Evolutionary conservation across 352 stramenopile species (phyloP).

Genomic region (Phytophthora tentaculata): DNA sequence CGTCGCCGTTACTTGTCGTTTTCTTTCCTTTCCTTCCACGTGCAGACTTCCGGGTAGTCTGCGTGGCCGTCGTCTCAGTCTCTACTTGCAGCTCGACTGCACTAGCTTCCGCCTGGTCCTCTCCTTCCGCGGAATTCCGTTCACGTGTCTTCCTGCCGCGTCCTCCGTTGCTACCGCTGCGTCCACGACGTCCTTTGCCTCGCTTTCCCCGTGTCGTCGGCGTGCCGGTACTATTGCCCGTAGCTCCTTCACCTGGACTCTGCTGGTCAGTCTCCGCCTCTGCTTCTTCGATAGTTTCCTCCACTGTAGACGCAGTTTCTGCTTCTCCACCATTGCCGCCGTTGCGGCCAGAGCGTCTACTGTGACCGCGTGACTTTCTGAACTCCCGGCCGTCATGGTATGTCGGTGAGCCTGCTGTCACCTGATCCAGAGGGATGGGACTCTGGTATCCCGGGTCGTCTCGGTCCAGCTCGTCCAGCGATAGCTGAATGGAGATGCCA

Average conservation of each 20-base stretch:
- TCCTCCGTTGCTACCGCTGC: slow-evolving; percentile 37
- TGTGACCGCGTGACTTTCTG: slow-evolving; percentile 35
- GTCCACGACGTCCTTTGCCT: slow-evolving; percentile 47
- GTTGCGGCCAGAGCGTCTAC: slow-evolving; percentile 28
- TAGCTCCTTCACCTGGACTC: slow-evolving; percentile 15
- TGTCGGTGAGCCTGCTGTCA: slow-evolving; percentile 44
- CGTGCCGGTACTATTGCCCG: not conserved
- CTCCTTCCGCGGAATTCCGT: slow-evolving; percentile 22
- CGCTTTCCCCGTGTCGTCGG: slow-evolving; percentile 37
- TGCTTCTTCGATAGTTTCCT: slow-evolving; percentile 19
- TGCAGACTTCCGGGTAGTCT: slow-evolving; percentile 25
- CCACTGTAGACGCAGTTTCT: slow-evolving; percentile 4
- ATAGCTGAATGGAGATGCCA: slow-evolving; percentile 78
- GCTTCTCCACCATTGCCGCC: slow-evolving; percentile 13
- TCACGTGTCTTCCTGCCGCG: slow-evolving; percentile 29
- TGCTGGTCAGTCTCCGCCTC: slow-evolving; percentile 16
- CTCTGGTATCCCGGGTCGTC: slow-evolving; percentile 74
- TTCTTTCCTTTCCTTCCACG: slow-evolving; percentile 33
- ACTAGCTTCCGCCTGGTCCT: slow-evolving; percentile 21
- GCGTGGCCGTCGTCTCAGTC: slow-evolving; percentile 1
- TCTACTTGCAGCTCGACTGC: slow-evolving; percentile 32
- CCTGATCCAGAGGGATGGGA: slow-evolving; percentile 67
- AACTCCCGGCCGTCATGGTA: slow-evolving; percentile 42
- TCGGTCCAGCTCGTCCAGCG: slow-evolving; percentile 65
- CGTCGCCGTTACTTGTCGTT: slow-evolving; percentile 25